Conservation (phyloP, 2,329 filamentous ascomycete species). For the Raffaelea ambrosiae region DNA sequence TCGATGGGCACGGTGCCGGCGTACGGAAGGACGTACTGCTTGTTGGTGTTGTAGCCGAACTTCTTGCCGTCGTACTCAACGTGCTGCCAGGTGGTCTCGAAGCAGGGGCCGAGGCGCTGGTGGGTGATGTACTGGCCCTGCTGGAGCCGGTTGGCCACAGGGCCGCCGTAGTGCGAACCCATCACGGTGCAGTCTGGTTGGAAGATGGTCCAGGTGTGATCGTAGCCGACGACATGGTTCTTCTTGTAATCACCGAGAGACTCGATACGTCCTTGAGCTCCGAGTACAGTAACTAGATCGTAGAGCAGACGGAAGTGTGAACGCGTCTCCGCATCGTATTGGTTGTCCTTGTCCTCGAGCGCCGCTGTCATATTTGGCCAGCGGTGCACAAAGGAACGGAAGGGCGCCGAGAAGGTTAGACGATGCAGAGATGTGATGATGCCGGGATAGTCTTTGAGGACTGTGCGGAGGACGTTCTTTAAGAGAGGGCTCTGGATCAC, state of each 20-base stretch:
- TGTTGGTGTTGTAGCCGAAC: constrained; percentile 27
- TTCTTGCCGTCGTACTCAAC: constrained; percentile 35
- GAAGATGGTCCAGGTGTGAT: constrained; percentile 40
- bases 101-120: constrained; percentile 20
- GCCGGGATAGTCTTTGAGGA: constrained; percentile 48
- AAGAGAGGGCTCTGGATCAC: constrained; percentile 54
- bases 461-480: constrained; percentile 41
- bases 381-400: constrained; percentile 54
- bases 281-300: constrained; percentile 30
- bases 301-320: constrained; percentile 36
- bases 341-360: constrained; percentile 22
- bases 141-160: constrained; percentile 24
- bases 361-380: constrained; percentile 40
- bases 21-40: constrained; percentile 26
- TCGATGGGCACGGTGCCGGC: constrained; percentile 29
- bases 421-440: constrained; percentile 46
- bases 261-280: constrained; percentile 39
- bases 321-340: constrained; percentile 27
- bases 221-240: constrained; percentile 40
- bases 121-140: constrained; percentile 22
- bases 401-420: constrained; percentile 49
- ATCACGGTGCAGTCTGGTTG: constrained; percentile 32
- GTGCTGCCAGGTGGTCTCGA: constrained; percentile 26
- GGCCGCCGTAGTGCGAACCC: constrained; percentile 25
- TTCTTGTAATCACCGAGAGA: constrained; percentile 35